Conservation (phyloP, 2,329 filamentous ascomycete species). For the Pseudovirgaria hyperparasitica region DNA sequence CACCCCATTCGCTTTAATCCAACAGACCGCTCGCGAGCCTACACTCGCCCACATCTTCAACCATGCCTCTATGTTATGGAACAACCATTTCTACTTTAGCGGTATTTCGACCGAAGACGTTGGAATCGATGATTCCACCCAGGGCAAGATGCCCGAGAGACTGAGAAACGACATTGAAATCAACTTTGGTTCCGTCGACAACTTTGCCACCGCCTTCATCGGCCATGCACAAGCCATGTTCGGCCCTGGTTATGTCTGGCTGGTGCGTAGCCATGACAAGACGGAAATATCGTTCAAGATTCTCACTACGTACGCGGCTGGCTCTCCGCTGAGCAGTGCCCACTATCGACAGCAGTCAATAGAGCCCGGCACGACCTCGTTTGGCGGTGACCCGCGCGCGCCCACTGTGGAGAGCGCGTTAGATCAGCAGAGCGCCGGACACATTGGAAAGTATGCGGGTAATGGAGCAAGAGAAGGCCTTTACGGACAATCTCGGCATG, state of each 20-base stretch:
- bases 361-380: constrained; percentile 61
- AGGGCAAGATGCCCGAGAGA: constrained; percentile 43
- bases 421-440: constrained; percentile 18
- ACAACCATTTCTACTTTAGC: constrained; percentile 77
- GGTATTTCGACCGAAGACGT: too few relatives aligned
- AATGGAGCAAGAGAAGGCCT: constrained; percentile 26
- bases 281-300: constrained; percentile 47
- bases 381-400: constrained; percentile 19
- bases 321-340: constrained; percentile 73
- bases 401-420: constrained; percentile 25
- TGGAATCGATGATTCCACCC: too few relatives aligned
- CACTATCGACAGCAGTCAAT: constrained; percentile 60
- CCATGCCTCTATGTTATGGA: constrained; percentile 90
- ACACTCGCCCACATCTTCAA: constrained; percentile 75
- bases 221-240: constrained; percentile 83
- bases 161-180: constrained; percentile 49
- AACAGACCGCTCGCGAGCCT: constrained; percentile 68
- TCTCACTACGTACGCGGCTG: constrained; percentile 81
- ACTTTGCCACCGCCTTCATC: constrained; percentile 67
- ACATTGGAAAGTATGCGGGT: constrained; percentile 14
- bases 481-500: constrained; percentile 55
- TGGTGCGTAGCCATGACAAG: constrained; percentile 45
- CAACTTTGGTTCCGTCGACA: constrained; percentile 73
- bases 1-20: constrained; percentile 54
- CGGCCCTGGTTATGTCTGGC: constrained; percentile 93